Evolutionary conservation across 192 early-diverging fungal species (phyloP).

Genomic region (Backusella tarrabulga): DNA sequence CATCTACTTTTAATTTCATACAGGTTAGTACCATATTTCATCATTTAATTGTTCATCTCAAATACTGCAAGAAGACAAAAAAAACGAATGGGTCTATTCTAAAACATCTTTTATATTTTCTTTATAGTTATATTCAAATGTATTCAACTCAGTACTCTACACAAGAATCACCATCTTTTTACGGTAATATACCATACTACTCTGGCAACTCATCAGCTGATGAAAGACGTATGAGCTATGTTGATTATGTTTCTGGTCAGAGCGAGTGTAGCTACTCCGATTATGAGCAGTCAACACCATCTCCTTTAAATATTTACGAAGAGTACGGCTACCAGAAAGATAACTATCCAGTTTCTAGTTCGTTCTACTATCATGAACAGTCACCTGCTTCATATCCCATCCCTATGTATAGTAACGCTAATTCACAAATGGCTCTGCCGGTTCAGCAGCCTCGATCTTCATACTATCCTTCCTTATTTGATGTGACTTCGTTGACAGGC

Average conservation of each 20-base stretch:
- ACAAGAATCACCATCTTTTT: not conserved
- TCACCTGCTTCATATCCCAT: not conserved
- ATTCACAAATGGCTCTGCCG: not conserved
- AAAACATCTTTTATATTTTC: not conserved
- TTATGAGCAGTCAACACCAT: slow-evolving; percentile 20
- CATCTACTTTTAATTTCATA: not conserved
- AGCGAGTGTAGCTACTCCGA: slow-evolving; percentile 16
- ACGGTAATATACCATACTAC: not conserved
- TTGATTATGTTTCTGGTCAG: slow-evolving; percentile 15
- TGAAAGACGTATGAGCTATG: slow-evolving; percentile 13
- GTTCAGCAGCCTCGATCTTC: slow-evolving; percentile 13
- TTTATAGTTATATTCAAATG: not conserved
- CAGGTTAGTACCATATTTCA: not conserved
- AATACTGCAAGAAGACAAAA: not conserved
- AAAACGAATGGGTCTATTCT: not conserved
- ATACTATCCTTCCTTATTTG: slow-evolving; percentile 6
- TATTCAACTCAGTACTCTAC: not conserved
- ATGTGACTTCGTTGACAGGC: not conserved
- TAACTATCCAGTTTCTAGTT: not conserved
- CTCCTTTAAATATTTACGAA: slow-evolving; percentile 5
- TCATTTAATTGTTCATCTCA: not conserved
- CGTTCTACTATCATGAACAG: slow-evolving; percentile 10
- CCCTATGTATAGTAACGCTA: not conserved
- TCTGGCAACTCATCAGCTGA: not conserved
- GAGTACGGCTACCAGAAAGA: not conserved